phyloP scores from a whole-genome alignment of 2,329 filamentous ascomycete genomes.

The Epichloe brachyelytri region DNA sequence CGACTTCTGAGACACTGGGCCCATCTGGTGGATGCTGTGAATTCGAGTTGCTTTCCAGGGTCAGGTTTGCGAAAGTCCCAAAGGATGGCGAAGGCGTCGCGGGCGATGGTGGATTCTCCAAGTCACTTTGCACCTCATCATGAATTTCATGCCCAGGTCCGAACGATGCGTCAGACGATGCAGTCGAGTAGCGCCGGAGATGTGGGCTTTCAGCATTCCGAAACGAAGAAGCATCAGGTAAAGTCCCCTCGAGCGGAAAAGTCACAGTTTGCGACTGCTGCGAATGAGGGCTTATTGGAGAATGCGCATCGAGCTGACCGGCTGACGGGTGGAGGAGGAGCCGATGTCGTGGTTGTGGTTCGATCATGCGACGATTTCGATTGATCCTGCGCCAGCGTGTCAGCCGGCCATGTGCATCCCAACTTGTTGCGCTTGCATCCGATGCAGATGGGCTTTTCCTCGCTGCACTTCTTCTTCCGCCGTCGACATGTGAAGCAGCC shows the following conservation, averaged over 20 bases:
- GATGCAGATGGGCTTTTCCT: conserved; percentile 36
- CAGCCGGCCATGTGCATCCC: conserved; percentile 35
- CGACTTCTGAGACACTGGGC: neutral
- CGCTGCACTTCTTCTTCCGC: conserved; percentile 42
- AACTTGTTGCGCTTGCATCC: conserved; percentile 41
- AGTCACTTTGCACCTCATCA: neutral
- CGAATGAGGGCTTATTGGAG: neutral
- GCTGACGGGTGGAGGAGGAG: neutral
- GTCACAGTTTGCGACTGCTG: neutral
- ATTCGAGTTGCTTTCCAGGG: neutral
- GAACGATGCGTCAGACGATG: neutral
- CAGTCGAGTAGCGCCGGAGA: neutral
- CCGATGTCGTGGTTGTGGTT: neutral
- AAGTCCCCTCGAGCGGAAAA: neutral
- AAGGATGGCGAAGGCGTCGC: neutral
- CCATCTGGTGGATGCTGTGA: neutral
- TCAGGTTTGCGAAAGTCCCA: neutral
- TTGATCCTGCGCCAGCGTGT: conserved; percentile 3
- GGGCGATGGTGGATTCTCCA: neutral
- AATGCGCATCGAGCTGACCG: too few relatives aligned
- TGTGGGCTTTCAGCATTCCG: neutral
- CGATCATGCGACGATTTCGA: neutral
- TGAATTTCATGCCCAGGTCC: neutral
- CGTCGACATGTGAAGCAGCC: conserved; percentile 37
- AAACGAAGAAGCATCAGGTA: neutral